These are phyloP conservation scores for Coemansia sp. DNA, from an alignment of 192 early-diverging fungal species.

Conservation along the genomic window DNA sequence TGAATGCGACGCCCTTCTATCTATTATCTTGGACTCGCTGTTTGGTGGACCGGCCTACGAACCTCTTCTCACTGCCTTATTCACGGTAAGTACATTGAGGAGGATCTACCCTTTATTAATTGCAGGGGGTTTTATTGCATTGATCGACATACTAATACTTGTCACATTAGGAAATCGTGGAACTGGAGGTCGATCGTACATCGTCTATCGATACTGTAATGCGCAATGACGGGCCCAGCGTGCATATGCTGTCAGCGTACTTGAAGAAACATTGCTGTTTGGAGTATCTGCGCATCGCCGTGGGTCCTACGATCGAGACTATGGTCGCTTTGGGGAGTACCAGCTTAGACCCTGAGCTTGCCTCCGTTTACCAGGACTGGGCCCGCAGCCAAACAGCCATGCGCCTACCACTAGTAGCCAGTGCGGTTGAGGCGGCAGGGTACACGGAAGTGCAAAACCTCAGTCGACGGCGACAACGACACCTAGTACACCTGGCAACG, in stretches of 20 bases:
- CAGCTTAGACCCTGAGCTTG: conserved; percentile 43
- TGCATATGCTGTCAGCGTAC: conserved; percentile 47
- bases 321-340: conserved; percentile 32
- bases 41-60: conserved; percentile 32
- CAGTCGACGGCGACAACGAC: conserved; percentile 45
- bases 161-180: conserved; percentile 38
- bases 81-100: conserved; percentile 38
- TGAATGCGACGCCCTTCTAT: conserved; percentile 46
- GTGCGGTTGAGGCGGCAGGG: conserved; percentile 41
- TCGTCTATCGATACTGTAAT: conserved; percentile 42
- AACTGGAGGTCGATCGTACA: conserved; percentile 46
- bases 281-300: conserved; percentile 40
- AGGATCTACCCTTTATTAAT: background rate
- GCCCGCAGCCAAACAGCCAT: conserved; percentile 24
- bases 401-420: conserved; percentile 28
- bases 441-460: conserved; percentile 56
- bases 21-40: conserved; percentile 43
- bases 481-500: conserved; percentile 38
- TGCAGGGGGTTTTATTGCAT: background rate
- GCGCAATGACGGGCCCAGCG: conserved; percentile 54
- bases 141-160: background rate
- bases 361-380: conserved; percentile 51
- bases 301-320: conserved; percentile 42
- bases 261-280: conserved; percentile 35
- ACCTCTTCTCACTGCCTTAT: conserved; percentile 30